These are phyloP conservation scores for Kalmanozyma brasiliensis DNA, from an alignment of 1,284 basidiomycete species.

Conservation along the genomic window DNA sequence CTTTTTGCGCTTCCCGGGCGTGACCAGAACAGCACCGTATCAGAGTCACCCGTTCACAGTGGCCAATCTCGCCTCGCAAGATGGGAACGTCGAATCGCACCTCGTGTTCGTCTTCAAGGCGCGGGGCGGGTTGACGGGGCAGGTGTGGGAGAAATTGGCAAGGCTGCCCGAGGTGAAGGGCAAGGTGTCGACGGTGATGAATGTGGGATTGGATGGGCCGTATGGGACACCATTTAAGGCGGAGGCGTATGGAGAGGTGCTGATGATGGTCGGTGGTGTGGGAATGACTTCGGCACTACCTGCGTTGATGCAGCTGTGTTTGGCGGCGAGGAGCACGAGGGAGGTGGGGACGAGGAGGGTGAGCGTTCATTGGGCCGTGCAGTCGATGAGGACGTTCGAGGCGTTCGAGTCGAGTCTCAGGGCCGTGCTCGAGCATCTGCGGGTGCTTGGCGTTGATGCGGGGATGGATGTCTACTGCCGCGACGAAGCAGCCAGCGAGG, in stretches of 20 bases:
- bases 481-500: neutral
- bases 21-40: constrained; percentile 34
- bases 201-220: constrained; percentile 51
- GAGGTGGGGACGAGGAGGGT: constrained; percentile 12
- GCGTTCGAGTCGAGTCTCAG: constrained; percentile 20
- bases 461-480: constrained; percentile 33
- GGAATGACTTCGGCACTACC: constrained; percentile 51
- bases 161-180: constrained; percentile 17
- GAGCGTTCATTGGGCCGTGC: constrained; percentile 30
- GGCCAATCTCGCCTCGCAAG: constrained; percentile 45
- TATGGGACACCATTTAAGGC: constrained; percentile 46
- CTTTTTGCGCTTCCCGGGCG: constrained; percentile 56
- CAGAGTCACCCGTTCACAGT: constrained; percentile 63
- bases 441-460: constrained; percentile 17
- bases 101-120: constrained; percentile 51
- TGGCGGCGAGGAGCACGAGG: constrained; percentile 10
- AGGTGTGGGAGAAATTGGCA: constrained; percentile 21
- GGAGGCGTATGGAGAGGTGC: constrained; percentile 26
- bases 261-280: constrained; percentile 50
- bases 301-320: constrained; percentile 36
- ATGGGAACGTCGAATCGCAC: constrained; percentile 23
- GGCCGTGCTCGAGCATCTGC: constrained; percentile 26
- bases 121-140: constrained; percentile 37
- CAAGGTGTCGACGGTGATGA: constrained; percentile 12
- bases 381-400: constrained; percentile 10